Percentiles rank a stretch among this genome's conserved stretches.
These are phyloP conservation scores for Pythium coloratum DNA, from an alignment of 352 stramenopile species.

Conservation along the genomic window DNA sequence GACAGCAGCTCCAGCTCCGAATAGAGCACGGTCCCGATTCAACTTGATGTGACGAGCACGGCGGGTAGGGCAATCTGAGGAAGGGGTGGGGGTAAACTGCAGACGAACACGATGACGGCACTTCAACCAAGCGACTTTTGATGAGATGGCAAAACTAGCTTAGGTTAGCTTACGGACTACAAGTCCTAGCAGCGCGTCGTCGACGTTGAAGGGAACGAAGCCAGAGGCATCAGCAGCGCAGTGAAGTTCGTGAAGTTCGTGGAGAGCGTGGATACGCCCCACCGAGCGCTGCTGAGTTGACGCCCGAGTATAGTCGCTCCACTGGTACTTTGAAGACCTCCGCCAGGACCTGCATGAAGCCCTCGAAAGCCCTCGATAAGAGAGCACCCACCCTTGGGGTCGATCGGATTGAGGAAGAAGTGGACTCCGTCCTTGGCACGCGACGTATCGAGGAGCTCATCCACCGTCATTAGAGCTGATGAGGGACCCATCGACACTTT, in stretches of 20 bases:
- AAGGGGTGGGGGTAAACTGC: conserved; percentile 13
- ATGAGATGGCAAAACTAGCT: conserved; percentile 11
- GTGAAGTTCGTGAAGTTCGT: conserved; percentile 19
- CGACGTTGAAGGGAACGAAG: conserved; percentile 9
- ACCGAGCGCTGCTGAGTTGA: conserved; percentile 31
- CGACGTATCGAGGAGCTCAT: conserved; percentile 39
- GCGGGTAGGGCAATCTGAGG: conserved; percentile 30
- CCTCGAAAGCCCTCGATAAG: background rate
- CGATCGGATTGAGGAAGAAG: conserved; percentile 81
- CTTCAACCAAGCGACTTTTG: conserved; percentile 17
- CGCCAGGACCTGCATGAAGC: conserved; percentile 58
- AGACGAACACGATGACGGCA: conserved; percentile 19
- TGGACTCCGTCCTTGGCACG: conserved; percentile 70
- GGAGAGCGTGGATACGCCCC: conserved; percentile 18
- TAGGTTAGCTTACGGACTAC: conserved; percentile 14
- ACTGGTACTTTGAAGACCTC: conserved; percentile 29
- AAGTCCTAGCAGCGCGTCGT: conserved; percentile 14
- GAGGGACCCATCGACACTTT: conserved; percentile 67
- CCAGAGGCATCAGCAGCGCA: background rate
- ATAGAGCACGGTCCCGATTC: conserved; percentile 25
- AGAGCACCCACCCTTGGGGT: conserved; percentile 30
- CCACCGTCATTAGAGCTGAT: conserved; percentile 61
- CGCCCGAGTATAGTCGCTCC: conserved; percentile 6
- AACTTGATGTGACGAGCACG: conserved; percentile 11
- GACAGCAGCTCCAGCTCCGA: conserved; percentile 8